phyloP scores from a whole-genome alignment of 352 stramenopile species.

The Globisporangium cystogenes region DNA sequence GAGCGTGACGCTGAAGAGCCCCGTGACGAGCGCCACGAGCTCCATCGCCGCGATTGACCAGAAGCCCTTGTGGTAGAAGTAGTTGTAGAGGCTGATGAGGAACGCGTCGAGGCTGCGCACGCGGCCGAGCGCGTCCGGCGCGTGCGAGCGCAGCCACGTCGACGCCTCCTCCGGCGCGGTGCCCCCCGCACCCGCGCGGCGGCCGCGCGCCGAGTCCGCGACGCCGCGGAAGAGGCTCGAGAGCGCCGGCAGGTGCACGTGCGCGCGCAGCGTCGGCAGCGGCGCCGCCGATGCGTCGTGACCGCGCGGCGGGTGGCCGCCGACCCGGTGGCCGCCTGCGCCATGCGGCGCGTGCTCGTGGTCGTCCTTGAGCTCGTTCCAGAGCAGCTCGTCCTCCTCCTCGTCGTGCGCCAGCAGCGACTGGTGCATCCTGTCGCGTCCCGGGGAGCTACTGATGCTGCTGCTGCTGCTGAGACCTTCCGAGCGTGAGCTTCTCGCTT shows the following conservation, averaged over 20 bases:
- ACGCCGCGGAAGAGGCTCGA: constrained; percentile 72
- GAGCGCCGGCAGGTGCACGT: constrained; percentile 73
- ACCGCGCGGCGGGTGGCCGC: not conserved
- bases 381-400: constrained; percentile 72
- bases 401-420: constrained; percentile 47
- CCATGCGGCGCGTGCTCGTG: constrained; percentile 3
- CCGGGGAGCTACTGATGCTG: too few relatives aligned
- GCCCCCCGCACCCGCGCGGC: too few relatives aligned
- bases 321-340: constrained; percentile 2
- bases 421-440: constrained; percentile 45
- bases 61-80: constrained; percentile 94
- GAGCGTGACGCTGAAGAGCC: constrained; percentile 95
- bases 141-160: constrained; percentile 30
- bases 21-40: constrained; percentile 88
- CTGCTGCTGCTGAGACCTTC: too few relatives aligned
- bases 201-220: constrained; percentile 45
- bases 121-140: constrained; percentile 58
- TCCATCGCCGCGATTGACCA: constrained; percentile 86
- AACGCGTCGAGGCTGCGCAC: constrained; percentile 89
- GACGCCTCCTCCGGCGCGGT: not conserved
- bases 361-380: constrained; percentile 71
- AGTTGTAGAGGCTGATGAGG: constrained; percentile 92
- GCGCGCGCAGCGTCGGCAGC: constrained; percentile 57
- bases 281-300: not conserved
- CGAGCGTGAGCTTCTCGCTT: not conserved